phyloP scores from a whole-genome alignment of 1,284 basidiomycete species.

The Ceratobasidium sp. region DNA sequence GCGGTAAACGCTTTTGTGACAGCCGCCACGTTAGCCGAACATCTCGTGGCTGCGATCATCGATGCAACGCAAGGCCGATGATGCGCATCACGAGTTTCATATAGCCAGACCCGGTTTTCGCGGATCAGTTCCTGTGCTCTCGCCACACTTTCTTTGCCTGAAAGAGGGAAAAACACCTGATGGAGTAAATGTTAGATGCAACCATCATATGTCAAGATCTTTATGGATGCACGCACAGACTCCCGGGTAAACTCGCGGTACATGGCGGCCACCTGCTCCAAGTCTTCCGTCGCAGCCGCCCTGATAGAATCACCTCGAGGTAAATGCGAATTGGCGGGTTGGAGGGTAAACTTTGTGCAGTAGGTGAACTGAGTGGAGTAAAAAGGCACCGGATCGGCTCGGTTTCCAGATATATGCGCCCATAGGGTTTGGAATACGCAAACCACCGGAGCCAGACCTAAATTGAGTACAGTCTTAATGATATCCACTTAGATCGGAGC shows the following conservation, averaged over 20 bases:
- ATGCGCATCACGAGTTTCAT: conserved; percentile 51
- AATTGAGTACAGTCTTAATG: neutral
- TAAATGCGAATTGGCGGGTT: conserved; percentile 41
- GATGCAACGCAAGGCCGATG: conserved; percentile 57
- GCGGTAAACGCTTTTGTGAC: conserved; percentile 72
- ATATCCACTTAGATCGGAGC: neutral
- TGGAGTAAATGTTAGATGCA: neutral
- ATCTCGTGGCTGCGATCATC: conserved; percentile 69
- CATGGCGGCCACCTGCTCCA: conserved; percentile 54
- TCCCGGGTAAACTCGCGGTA: conserved; percentile 63
- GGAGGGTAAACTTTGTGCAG: conserved; percentile 58
- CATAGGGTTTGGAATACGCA: conserved; percentile 57
- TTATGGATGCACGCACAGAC: conserved; percentile 52
- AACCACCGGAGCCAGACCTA: conserved; percentile 54
- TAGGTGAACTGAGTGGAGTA: conserved; percentile 66
- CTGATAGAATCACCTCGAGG: conserved; percentile 50
- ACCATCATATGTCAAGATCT: neutral
- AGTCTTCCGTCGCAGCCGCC: conserved; percentile 49
- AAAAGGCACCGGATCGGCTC: conserved; percentile 55
- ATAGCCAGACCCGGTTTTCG: conserved; percentile 65
- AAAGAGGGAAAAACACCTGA: conserved; percentile 56
- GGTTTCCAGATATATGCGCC: conserved; percentile 55
- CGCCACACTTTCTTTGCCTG: conserved; percentile 52
- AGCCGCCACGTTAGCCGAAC: conserved; percentile 58
- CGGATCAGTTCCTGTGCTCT: conserved; percentile 62